Evolutionary conservation across 2,329 filamentous ascomycete species (phyloP).

Genomic region (Cordyceps cateniannulata): DNA sequence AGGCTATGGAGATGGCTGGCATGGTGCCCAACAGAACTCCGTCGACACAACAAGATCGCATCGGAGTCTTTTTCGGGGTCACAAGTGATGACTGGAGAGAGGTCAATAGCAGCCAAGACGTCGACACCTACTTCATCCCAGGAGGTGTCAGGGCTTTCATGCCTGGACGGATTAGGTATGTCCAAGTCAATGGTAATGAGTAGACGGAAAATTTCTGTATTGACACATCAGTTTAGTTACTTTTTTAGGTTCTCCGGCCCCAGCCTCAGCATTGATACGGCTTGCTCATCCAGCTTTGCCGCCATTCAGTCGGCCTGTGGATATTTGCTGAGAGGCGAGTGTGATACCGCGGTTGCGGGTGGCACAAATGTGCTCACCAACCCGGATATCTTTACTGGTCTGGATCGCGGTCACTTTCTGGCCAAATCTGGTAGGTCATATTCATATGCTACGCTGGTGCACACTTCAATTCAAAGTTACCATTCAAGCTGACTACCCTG

Average conservation of each 20-base stretch:
- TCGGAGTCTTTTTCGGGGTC: slow-evolving; percentile 71
- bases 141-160: slow-evolving; percentile 44
- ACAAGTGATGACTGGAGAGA: slow-evolving; percentile 75
- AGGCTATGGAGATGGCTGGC: slow-evolving; percentile 70
- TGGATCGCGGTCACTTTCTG: slow-evolving; percentile 70
- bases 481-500: neutral
- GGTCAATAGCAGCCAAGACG: slow-evolving; percentile 65
- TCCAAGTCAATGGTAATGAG: neutral
- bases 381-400: slow-evolving; percentile 69
- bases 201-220: neutral
- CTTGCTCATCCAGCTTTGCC: slow-evolving; percentile 27
- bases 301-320: slow-evolving; percentile 38
- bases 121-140: slow-evolving; percentile 50
- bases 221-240: slow-evolving; percentile 50
- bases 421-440: slow-evolving; percentile 36
- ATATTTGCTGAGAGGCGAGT: slow-evolving; percentile 58
- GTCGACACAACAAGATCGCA: slow-evolving; percentile 48
- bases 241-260: slow-evolving; percentile 42
- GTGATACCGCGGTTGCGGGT: slow-evolving; percentile 72
- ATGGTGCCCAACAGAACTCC: slow-evolving; percentile 59
- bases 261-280: slow-evolving; percentile 29
- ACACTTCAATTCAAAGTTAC: neutral
- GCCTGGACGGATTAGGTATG: slow-evolving; percentile 47
- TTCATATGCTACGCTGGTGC: neutral
- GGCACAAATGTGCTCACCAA: slow-evolving; percentile 69